phyloP scores from a whole-genome alignment of 371 early-diverging fungal species.

The Lichtheimia ramosa region DNA sequence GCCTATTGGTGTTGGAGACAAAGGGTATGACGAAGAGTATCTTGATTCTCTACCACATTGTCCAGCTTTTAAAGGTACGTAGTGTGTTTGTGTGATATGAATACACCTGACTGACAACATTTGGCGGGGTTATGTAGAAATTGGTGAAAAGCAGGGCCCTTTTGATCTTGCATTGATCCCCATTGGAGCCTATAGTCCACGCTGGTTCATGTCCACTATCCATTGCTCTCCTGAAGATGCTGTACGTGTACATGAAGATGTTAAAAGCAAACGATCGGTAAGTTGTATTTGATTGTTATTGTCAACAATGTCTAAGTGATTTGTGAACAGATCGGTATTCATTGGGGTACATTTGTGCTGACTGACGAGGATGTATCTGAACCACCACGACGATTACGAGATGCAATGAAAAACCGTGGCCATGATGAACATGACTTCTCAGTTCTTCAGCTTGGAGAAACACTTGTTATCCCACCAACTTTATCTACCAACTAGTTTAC shows the following conservation, averaged over 20 bases:
- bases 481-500: background rate
- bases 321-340: slow-evolving; percentile 25
- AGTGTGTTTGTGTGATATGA: background rate
- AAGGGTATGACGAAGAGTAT: slow-evolving; percentile 28
- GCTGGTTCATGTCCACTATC: slow-evolving; percentile 67
- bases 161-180: slow-evolving; percentile 77
- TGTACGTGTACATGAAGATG: slow-evolving; percentile 72
- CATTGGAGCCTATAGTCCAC: slow-evolving; percentile 82
- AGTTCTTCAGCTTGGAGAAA: slow-evolving; percentile 60
- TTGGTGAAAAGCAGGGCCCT: slow-evolving; percentile 69
- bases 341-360: slow-evolving; percentile 49
- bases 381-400: slow-evolving; percentile 55
- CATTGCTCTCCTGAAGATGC: slow-evolving; percentile 81
- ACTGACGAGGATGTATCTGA: slow-evolving; percentile 59
- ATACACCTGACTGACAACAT: background rate
- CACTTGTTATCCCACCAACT: slow-evolving; percentile 14
- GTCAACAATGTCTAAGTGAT: background rate
- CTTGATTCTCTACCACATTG: slow-evolving; percentile 60
- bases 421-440: slow-evolving; percentile 50
- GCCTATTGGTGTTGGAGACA: slow-evolving; percentile 20
- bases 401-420: slow-evolving; percentile 51
- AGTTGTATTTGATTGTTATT: slow-evolving; percentile 64
- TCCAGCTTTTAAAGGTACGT: slow-evolving; percentile 73
- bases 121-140: slow-evolving; percentile 36
- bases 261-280: slow-evolving; percentile 62